Percentiles rank a stretch among this genome's conserved stretches.
Evolutionary conservation across 2,329 filamentous ascomycete genomes (phyloP).

Genomic region (Alternaria panax): DNA sequence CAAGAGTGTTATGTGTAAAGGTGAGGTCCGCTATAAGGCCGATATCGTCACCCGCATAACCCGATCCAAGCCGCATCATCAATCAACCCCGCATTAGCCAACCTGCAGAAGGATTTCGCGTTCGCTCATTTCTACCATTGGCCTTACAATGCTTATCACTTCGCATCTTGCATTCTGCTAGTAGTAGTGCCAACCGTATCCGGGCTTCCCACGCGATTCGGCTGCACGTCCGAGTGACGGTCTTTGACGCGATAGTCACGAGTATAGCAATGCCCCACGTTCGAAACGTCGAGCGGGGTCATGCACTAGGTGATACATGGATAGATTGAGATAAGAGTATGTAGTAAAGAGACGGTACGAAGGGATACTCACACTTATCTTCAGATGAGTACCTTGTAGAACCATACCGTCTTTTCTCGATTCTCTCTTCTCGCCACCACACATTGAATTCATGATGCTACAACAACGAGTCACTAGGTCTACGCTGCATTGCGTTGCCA

Average conservation of each 20-base stretch:
- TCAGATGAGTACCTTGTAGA: neutral
- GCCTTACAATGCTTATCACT: slow-evolving; percentile 16
- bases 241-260: slow-evolving; percentile 31
- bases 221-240: slow-evolving; percentile 27
- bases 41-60: slow-evolving; percentile 13
- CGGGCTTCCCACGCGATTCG: slow-evolving; percentile 24
- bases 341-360: neutral
- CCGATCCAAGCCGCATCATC: slow-evolving; percentile 19
- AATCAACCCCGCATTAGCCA: slow-evolving; percentile 21
- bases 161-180: slow-evolving; percentile 6
- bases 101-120: slow-evolving; percentile 7
- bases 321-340: slow-evolving; percentile 29
- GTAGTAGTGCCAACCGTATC: neutral
- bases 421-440: neutral
- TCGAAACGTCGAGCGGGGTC: slow-evolving; percentile 33
- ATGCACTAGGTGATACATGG: slow-evolving; percentile 17
- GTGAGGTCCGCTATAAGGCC: neutral
- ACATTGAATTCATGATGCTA: slow-evolving; percentile 14
- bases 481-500: slow-evolving; percentile 4
- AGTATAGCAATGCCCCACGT: slow-evolving; percentile 24
- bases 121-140: slow-evolving; percentile 6
- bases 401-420: neutral
- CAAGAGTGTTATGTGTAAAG: neutral
- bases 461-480: slow-evolving; percentile 10
- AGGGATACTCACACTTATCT: neutral